These are phyloP conservation scores for Lentinula sp. DNA, from an alignment of 768 basidiomycete genomes.

Conservation along the genomic window DNA sequence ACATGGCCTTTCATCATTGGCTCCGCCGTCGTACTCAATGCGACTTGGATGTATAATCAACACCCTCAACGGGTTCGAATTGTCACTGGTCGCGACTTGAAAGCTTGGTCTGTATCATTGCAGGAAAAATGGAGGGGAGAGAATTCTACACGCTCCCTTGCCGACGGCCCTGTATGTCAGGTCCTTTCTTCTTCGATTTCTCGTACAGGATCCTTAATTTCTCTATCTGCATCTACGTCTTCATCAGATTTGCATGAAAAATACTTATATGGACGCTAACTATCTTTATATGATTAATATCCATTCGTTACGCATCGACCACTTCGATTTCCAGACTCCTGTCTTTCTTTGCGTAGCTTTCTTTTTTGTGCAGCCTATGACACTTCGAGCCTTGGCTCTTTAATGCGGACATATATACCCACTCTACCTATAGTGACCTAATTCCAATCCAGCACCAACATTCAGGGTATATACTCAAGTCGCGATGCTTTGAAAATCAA, in stretches of 20 bases:
- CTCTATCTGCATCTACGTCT: background rate
- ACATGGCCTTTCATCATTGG: conserved; percentile 84
- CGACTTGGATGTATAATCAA: conserved; percentile 92
- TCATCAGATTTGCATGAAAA: conserved; percentile 1
- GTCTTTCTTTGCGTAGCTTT: background rate
- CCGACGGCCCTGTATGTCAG: conserved; percentile 8
- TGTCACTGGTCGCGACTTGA: conserved; percentile 4
- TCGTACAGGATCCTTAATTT: conserved; percentile 7
- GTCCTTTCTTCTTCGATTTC: conserved; percentile 3
- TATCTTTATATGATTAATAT: background rate
- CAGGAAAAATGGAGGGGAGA: conserved; percentile 15
- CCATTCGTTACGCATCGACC: background rate
- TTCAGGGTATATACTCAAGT: no score
- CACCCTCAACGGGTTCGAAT: conserved; percentile 30
- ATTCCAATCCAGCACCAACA: background rate
- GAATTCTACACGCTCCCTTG: background rate
- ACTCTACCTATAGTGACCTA: background rate
- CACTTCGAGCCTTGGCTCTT: background rate
- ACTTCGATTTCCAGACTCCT: background rate
- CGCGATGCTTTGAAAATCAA: no score
- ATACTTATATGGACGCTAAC: background rate
- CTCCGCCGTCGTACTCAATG: conserved; percentile 73
- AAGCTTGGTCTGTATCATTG: conserved; percentile 12
- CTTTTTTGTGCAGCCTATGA: background rate
- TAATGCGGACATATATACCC: background rate